Conservation (phyloP, 768 basidiomycete species). For the Podaxis pistillaris region DNA sequence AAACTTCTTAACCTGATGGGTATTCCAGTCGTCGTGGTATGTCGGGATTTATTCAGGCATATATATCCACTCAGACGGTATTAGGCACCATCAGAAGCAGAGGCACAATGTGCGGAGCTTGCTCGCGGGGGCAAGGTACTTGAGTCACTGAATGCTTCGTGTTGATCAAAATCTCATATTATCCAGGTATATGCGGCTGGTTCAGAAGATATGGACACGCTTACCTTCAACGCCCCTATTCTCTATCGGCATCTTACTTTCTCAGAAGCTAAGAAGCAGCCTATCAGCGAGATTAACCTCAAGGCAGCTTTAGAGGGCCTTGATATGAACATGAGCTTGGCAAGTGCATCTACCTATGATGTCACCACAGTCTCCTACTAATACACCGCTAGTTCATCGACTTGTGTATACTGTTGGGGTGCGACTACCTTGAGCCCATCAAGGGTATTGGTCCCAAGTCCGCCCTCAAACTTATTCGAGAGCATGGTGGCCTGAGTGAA, state of each 20-base stretch:
- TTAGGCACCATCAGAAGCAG: constrained; percentile 97
- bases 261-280: constrained; percentile 95
- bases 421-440: constrained; percentile 99
- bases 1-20: constrained; percentile 91
- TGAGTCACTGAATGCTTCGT: background rate
- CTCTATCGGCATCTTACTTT: constrained; percentile 96
- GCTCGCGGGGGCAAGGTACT: constrained; percentile 90
- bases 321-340: constrained; percentile 79
- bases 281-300: constrained; percentile 90
- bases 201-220: constrained; percentile 99
- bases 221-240: constrained; percentile 91
- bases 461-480: constrained; percentile 88
- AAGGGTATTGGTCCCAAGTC: constrained; percentile 95
- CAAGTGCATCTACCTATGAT: constrained; percentile 45
- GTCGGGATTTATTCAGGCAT: constrained; percentile 24
- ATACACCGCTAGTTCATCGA: constrained; percentile 78
- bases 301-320: constrained; percentile 83
- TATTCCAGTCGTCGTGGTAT: constrained; percentile 88
- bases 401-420: constrained; percentile 93
- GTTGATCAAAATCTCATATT: background rate
- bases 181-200: constrained; percentile 91
- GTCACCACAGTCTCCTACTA: background rate
- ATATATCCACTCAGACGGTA: constrained; percentile 7
- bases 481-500: constrained; percentile 67
- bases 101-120: constrained; percentile 97